phyloP scores from a whole-genome alignment of 2,329 filamentous ascomycete genomes.

The Emmonsiellopsis sp. region DNA sequence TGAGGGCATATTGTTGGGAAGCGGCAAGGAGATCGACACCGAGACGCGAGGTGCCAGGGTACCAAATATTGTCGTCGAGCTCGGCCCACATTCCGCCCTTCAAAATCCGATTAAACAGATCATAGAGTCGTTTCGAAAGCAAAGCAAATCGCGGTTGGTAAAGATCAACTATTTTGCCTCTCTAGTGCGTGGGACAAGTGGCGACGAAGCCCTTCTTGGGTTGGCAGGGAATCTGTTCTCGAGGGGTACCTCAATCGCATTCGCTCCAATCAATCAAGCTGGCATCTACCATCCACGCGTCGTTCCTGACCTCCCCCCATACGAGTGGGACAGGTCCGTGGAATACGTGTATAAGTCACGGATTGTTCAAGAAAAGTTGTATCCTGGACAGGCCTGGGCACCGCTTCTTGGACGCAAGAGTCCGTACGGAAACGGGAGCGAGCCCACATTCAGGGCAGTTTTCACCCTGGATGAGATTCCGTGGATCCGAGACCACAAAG shows the following conservation, averaged over 20 bases:
- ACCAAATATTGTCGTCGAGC: background rate
- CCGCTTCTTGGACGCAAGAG: background rate
- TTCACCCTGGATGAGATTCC: background rate
- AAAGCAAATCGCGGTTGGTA: background rate
- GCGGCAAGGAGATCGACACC: background rate
- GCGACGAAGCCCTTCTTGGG: background rate
- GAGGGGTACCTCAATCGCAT: background rate
- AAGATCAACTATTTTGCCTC: background rate
- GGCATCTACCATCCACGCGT: background rate
- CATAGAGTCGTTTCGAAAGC: background rate
- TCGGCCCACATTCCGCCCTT: background rate
- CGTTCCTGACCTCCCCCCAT: background rate
- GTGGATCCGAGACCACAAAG: slow-evolving; percentile 4
- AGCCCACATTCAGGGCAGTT: background rate
- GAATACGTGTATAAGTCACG: background rate
- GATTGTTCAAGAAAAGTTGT: background rate
- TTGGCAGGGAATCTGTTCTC: background rate
- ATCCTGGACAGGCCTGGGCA: background rate
- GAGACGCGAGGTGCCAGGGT: background rate
- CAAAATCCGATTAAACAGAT: background rate
- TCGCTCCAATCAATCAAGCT: background rate
- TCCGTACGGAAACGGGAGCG: background rate
- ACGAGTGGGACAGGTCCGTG: background rate
- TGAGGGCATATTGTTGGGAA: background rate
- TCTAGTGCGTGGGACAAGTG: background rate